Conservation (phyloP, 768 basidiomycete species). For the Mycena amicta region DNA sequence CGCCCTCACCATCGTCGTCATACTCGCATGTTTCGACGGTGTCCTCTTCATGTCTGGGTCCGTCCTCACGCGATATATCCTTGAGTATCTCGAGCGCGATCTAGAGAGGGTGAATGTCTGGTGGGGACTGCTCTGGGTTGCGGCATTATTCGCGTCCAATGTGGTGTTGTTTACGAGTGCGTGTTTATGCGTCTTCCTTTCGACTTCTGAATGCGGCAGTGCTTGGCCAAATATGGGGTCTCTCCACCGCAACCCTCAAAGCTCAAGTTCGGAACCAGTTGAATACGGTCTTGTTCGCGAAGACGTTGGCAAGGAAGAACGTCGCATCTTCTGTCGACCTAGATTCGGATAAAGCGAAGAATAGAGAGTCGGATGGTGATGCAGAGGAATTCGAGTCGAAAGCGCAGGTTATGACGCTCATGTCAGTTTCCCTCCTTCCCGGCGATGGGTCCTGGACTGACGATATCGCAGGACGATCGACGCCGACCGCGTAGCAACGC, state of each 20-base stretch:
- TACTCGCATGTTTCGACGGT: background rate
- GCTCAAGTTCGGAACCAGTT: slow-evolving; percentile 58
- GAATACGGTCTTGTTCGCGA: slow-evolving; percentile 65
- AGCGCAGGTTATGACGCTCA: slow-evolving; percentile 88
- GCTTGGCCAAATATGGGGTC: slow-evolving; percentile 50
- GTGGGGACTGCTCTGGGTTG: slow-evolving; percentile 66
- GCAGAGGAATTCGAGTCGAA: slow-evolving; percentile 66
- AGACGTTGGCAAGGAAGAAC: slow-evolving; percentile 70
- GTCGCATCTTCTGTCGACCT: slow-evolving; percentile 47
- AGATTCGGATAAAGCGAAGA: background rate
- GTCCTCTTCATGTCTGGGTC: background rate
- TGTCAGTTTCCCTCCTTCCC: slow-evolving; percentile 28
- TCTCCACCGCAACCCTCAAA: slow-evolving; percentile 56
- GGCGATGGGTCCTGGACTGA: background rate
- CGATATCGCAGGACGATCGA: slow-evolving; percentile 66
- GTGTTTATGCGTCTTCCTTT: slow-evolving; percentile 12
- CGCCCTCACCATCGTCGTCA: background rate
- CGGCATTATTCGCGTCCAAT: slow-evolving; percentile 47
- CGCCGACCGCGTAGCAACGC: slow-evolving; percentile 85
- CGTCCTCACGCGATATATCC: background rate
- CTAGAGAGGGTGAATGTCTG: slow-evolving; percentile 44
- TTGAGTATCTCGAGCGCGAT: slow-evolving; percentile 41
- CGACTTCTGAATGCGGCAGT: background rate
- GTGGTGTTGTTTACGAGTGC: slow-evolving; percentile 41
- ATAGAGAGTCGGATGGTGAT: background rate